phyloP scores from a whole-genome alignment of 2,329 filamentous ascomycete genomes.

The Dactylonectria estremocensis region DNA sequence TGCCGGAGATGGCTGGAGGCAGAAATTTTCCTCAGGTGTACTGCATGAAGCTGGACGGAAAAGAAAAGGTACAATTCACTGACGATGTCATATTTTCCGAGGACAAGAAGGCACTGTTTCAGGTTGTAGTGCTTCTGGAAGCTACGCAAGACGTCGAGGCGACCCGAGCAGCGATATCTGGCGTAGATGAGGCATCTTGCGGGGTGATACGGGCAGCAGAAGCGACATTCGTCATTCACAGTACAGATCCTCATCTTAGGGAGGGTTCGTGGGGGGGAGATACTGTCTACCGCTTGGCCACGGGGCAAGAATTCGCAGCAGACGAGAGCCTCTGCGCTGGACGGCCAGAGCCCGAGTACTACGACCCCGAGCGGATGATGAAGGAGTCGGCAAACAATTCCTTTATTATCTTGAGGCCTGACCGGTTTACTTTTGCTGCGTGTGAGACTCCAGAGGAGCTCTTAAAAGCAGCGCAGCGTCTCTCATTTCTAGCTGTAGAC shows the following conservation, averaged over 20 bases:
- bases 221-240: constrained; percentile 8
- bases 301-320: constrained; percentile 19
- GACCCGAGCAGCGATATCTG: not conserved
- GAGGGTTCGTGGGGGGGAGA: not conserved
- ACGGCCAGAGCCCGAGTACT: constrained; percentile 14
- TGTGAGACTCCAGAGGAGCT: not conserved
- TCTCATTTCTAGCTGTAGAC: not conserved
- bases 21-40: constrained; percentile 24
- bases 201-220: constrained; percentile 6
- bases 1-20: constrained; percentile 17
- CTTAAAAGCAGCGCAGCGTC: not conserved
- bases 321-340: constrained; percentile 13
- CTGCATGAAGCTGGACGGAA: not conserved
- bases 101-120: constrained; percentile 10
- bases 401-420: constrained; percentile 30
- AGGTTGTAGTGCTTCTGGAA: constrained; percentile 6
- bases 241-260: not conserved
- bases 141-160: not conserved
- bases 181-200: not conserved
- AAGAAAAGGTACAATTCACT: constrained; percentile 1
- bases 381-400: constrained; percentile 11
- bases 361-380: constrained; percentile 19
- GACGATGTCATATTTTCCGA: constrained; percentile 18
- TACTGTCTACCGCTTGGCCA: constrained; percentile 13
- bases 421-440: constrained; percentile 34